Conservation (phyloP, 2,329 filamentous ascomycete genomes). For the Colletotrichum sp. region DNA sequence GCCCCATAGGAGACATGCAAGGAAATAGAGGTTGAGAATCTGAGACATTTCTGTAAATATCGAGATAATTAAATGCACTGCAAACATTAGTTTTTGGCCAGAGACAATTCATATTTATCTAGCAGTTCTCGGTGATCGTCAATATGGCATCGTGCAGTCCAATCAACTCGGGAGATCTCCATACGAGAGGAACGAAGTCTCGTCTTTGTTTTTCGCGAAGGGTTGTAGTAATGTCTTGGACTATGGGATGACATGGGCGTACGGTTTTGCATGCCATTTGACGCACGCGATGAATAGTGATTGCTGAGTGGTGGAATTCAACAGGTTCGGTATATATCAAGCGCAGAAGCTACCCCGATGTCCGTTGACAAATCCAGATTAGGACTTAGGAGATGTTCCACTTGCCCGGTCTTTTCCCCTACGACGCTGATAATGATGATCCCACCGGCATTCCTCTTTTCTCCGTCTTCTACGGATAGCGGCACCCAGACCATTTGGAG, state of each 20-base stretch:
- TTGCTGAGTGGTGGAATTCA: not conserved
- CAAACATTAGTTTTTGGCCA: fast-evolving
- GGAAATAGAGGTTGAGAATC: not conserved
- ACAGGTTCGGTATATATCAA: not conserved
- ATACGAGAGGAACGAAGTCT: not conserved
- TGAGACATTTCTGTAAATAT: fast-evolving
- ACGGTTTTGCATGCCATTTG: not conserved
- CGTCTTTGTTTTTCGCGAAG: not conserved
- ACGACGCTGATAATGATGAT: not conserved
- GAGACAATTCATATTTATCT: not conserved
- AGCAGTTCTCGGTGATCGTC: not conserved
- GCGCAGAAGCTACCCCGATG: not conserved
- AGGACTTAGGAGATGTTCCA: not conserved
- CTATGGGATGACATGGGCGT: not conserved
- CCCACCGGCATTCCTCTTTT: not conserved
- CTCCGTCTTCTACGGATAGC: not conserved
- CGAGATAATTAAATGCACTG: not conserved
- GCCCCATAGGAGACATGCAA: not conserved
- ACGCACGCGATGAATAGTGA: not conserved
- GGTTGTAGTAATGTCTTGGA: not conserved
- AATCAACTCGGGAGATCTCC: not conserved
- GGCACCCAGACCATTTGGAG: not conserved
- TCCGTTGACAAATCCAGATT: not conserved
- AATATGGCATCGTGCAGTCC: fast-evolving
- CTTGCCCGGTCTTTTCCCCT: not conserved